Percentiles rank a stretch among this genome's conserved stretches.
These are phyloP conservation scores for Fraxinus baroniana DNA, from an alignment of 305 asterid genomes.

Conservation along the genomic window DNA sequence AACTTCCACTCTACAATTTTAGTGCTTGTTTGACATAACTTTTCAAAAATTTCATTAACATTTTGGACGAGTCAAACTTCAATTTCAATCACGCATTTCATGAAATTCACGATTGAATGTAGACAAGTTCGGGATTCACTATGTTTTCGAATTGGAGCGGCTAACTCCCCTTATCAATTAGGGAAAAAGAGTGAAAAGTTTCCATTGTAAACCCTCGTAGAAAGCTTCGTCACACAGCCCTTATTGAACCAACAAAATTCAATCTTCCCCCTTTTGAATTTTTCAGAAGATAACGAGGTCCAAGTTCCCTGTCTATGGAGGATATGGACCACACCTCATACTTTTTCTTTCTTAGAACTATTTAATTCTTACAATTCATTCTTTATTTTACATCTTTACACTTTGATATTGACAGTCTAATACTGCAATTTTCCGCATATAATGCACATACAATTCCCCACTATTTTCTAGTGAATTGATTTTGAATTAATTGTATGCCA, in stretches of 20 bases:
- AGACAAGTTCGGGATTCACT: neutral
- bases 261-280: neutral
- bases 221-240: neutral
- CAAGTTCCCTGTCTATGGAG: neutral
- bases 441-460: neutral
- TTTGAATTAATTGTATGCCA: neutral
- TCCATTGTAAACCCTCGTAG: neutral
- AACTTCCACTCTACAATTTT: neutral
- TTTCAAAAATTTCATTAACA: neutral
- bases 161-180: neutral
- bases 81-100: neutral
- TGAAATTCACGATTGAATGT: neutral
- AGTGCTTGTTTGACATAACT: neutral
- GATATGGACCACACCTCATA: neutral
- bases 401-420: neutral
- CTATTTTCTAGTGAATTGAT: neutral
- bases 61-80: neutral
- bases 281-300: constrained; percentile 26
- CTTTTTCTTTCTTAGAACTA: neutral
- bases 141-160: neutral
- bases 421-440: neutral
- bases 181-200: neutral
- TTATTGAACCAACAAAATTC: neutral
- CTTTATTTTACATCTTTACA: neutral
- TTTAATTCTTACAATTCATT: neutral